phyloP scores from a whole-genome alignment of 352 stramenopile species.

The Hyaloperonospora brassicae region DNA sequence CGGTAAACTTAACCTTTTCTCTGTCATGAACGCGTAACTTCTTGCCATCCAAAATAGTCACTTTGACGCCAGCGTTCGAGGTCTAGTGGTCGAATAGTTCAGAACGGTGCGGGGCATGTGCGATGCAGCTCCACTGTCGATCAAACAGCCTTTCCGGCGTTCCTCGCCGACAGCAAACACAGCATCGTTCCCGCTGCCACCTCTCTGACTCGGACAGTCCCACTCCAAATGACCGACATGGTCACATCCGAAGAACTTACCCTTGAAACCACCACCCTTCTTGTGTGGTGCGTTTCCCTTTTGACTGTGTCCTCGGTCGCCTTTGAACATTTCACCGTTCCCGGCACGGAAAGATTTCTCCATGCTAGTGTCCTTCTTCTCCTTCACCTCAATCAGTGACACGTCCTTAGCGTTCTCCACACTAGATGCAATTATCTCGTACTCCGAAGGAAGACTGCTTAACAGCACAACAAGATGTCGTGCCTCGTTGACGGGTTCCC shows the following conservation, averaged over 20 bases:
- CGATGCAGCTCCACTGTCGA: background rate
- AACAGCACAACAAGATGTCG: slow-evolving; percentile 21
- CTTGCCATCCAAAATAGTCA: background rate
- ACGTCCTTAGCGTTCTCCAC: slow-evolving; percentile 14
- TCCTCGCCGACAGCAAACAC: background rate
- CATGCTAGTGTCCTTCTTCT: slow-evolving; percentile 14
- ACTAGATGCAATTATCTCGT: slow-evolving; percentile 10
- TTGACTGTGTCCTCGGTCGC: slow-evolving; percentile 1
- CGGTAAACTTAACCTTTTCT: background rate
- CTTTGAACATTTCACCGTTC: slow-evolving; percentile 7
- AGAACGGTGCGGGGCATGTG: background rate
- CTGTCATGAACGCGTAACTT: background rate
- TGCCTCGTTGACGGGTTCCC: slow-evolving; percentile 16
- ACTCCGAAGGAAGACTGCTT: slow-evolving; percentile 20
- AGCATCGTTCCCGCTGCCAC: background rate
- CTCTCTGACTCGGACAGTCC: background rate
- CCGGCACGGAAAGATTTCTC: background rate
- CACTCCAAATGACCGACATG: too few relatives aligned
- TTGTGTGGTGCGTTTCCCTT: slow-evolving; percentile 5
- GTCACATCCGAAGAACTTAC: slow-evolving; percentile 1
- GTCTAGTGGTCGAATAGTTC: background rate
- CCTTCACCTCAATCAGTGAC: slow-evolving; percentile 15
- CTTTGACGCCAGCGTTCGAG: background rate
- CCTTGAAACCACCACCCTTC: slow-evolving; percentile 2
- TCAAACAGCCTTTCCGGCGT: background rate